Conservation (phyloP, 768 basidiomycete genomes). For the Collybia mongolica region DNA sequence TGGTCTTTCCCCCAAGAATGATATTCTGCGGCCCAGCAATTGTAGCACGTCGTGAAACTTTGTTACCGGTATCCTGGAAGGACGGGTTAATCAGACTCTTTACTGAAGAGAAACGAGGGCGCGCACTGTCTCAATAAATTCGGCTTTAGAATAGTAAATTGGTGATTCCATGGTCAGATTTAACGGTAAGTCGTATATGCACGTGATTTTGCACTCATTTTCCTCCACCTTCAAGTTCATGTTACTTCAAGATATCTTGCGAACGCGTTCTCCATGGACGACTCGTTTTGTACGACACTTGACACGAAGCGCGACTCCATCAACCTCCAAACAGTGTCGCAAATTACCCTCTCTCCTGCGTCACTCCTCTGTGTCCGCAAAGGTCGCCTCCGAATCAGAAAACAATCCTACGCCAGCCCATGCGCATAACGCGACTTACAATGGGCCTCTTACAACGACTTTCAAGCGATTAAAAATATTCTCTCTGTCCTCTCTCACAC, state of each 20-base stretch:
- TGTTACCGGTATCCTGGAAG: slow-evolving; percentile 88
- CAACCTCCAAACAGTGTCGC: background rate
- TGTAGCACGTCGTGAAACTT: slow-evolving; percentile 87
- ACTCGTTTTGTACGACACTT: slow-evolving; percentile 6
- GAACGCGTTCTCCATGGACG: slow-evolving; percentile 1
- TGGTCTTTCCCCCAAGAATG: slow-evolving; percentile 94
- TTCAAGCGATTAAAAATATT: slow-evolving; percentile 82
- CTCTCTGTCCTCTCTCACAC: slow-evolving; percentile 73
- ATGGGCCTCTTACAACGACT: slow-evolving; percentile 69
- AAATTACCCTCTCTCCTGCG: background rate
- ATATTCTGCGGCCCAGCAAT: slow-evolving; percentile 96
- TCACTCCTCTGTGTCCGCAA: background rate
- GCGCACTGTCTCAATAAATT: slow-evolving; percentile 86
- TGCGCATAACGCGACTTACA: slow-evolving; percentile 42
- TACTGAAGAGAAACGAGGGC: background rate
- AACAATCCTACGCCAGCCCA: background rate
- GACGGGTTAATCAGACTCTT: background rate
- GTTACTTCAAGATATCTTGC: slow-evolving; percentile 10
- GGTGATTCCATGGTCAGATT: slow-evolving; percentile 59
- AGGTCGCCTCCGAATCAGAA: background rate
- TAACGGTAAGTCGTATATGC: too few species aligned
- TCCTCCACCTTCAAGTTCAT: too few species aligned
- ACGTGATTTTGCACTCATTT: too few species aligned
- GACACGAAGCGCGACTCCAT: background rate
- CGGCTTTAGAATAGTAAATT: slow-evolving; percentile 76